These are phyloP conservation scores for Sporobolus alterniflorus DNA, from an alignment of 202 grass and related monocot species.

Conservation along the genomic window DNA sequence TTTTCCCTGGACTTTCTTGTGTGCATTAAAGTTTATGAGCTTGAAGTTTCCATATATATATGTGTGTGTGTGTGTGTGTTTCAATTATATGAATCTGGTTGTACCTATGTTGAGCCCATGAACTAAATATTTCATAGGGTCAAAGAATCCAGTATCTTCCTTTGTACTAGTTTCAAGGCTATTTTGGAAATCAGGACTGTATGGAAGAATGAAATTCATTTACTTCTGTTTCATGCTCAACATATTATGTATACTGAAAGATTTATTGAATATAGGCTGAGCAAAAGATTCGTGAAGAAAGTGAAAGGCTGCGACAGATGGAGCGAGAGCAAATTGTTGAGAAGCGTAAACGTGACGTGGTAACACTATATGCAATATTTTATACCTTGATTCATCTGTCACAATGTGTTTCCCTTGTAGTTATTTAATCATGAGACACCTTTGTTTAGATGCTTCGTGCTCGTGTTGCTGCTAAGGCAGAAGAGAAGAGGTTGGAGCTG, in stretches of 20 bases:
- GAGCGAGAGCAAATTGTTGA: constrained; percentile 86
- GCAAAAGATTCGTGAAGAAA: constrained; percentile 94
- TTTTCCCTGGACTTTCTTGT: neutral
- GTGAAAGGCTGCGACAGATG: constrained; percentile 84
- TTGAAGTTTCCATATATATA: neutral
- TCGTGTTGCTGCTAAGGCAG: constrained; percentile 95
- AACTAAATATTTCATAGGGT: neutral
- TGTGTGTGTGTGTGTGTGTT: neutral
- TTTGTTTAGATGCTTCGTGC: constrained; percentile 78
- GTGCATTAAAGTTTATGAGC: neutral
- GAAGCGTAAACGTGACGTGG: constrained; percentile 94
- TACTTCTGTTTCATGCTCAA: neutral
- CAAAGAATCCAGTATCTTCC: neutral
- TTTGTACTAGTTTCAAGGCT: neutral
- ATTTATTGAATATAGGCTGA: constrained; percentile 72
- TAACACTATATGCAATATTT: constrained; percentile 37
- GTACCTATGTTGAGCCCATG: neutral
- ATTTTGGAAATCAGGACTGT: neutral
- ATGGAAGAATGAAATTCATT: neutral
- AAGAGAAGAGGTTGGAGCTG: constrained; percentile 95
- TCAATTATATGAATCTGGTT: neutral
- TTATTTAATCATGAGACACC: constrained; percentile 20
- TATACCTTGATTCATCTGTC: constrained; percentile 17
- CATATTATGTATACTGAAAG: constrained; percentile 28
- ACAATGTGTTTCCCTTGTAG: neutral